A percentile compares a stretch with the other conserved stretches of the same genome.
Evolutionary conservation across 768 basidiomycete species (phyloP).

Genomic region (Mycena venus): DNA sequence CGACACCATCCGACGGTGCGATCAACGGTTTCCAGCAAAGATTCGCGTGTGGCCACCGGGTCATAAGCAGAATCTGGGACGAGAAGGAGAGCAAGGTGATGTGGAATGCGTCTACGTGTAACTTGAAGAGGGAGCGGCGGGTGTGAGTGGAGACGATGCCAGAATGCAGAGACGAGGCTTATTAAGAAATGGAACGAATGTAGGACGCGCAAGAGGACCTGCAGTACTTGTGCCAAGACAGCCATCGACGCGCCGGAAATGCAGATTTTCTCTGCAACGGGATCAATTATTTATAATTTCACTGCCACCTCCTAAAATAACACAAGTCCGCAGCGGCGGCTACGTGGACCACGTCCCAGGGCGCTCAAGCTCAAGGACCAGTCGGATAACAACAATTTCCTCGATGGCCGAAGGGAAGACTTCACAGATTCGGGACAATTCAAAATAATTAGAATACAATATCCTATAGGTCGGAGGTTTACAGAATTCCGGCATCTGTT

Average conservation of each 20-base stretch:
- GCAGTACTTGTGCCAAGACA: conserved; percentile 59
- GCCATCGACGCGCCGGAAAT: conserved; percentile 52
- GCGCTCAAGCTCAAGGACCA: too few species aligned
- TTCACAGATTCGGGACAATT: too few species aligned
- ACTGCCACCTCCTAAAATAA: background rate
- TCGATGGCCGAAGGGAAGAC: too few species aligned
- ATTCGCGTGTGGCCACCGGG: conserved; percentile 51
- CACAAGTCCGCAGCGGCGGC: too few species aligned
- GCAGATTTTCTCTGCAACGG: background rate
- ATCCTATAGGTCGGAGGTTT: conserved; percentile 21
- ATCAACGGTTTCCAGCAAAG: conserved; percentile 67
- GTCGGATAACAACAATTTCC: too few species aligned
- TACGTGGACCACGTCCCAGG: too few species aligned
- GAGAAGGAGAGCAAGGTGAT: conserved; percentile 77
- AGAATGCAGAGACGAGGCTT: conserved; percentile 55
- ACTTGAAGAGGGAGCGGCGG: conserved; percentile 64
- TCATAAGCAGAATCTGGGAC: conserved; percentile 57
- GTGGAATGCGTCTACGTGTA: conserved; percentile 70
- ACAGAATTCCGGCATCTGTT: conserved; percentile 56
- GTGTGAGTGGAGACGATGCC: conserved; percentile 49
- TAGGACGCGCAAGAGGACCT: conserved; percentile 63
- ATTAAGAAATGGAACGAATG: conserved; percentile 69
- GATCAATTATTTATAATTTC: too few species aligned
- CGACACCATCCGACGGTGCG: conserved; percentile 73
- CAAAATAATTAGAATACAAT: conserved; percentile 18